Conservation (phyloP, 2,329 filamentous ascomycete species). For the Pseudofabraea citricarpa region DNA sequence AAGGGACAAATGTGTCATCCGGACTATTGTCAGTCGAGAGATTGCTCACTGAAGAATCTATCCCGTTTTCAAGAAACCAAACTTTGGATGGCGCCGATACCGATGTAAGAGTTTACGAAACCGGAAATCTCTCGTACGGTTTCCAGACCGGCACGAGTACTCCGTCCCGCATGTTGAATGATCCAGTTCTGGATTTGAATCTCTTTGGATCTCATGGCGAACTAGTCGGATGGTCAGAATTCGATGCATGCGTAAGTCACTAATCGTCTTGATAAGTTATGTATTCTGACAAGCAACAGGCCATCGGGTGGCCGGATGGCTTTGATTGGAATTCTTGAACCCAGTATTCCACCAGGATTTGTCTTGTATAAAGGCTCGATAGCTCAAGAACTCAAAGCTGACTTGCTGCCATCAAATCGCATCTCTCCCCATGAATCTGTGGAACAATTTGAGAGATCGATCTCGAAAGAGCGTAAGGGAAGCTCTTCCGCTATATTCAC, state of each 20-base stretch:
- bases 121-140: background rate
- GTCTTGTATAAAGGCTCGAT: too few species aligned
- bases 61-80: background rate
- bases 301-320: background rate
- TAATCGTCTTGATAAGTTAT: background rate
- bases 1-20: background rate
- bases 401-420: too few species aligned
- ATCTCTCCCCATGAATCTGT: too few species aligned
- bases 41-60: background rate
- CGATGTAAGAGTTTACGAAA: too few species aligned
- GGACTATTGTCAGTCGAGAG: background rate
- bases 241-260: slow-evolving; percentile 10
- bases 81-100: too few species aligned
- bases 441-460: too few species aligned
- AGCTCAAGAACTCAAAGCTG: too few species aligned
- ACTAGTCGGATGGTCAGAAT: slow-evolving; percentile 8
- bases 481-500: too few species aligned
- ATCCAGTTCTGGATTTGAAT: background rate
- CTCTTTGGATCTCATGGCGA: slow-evolving; percentile 1
- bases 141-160: background rate
- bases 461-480: too few species aligned
- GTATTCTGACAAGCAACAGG: background rate
- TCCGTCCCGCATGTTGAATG: background rate
- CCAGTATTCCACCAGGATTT: too few species aligned
- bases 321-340: background rate